These are phyloP conservation scores for Ascochyta viciae-villosae DNA, from an alignment of 2,329 filamentous ascomycete genomes.

Conservation along the genomic window DNA sequence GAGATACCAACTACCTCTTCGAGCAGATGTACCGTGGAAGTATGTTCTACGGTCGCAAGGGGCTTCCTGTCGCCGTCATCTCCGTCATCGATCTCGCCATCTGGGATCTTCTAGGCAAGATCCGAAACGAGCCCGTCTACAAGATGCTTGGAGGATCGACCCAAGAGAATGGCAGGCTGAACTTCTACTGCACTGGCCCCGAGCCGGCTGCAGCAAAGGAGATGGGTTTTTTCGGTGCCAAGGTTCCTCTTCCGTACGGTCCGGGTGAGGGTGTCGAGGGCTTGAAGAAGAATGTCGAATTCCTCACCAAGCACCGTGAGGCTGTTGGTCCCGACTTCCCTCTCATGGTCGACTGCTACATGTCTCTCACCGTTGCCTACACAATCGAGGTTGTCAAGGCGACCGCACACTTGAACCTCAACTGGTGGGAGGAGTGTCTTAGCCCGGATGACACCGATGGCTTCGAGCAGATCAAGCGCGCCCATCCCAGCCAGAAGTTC, in stretches of 20 bases:
- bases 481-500: constrained; percentile 89
- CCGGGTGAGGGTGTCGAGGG: constrained; percentile 85
- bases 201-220: constrained; percentile 79
- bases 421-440: constrained; percentile 97
- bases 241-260: constrained; percentile 88
- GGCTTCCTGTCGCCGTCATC: constrained; percentile 87
- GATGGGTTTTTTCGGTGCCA: constrained; percentile 90
- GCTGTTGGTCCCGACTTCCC: constrained; percentile 89
- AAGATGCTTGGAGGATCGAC: constrained; percentile 93
- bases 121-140: constrained; percentile 92
- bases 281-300: constrained; percentile 87
- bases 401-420: constrained; percentile 83
- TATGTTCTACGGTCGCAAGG: constrained; percentile 97
- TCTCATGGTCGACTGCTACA: constrained; percentile 95
- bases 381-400: constrained; percentile 89
- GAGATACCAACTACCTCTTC: constrained; percentile 90
- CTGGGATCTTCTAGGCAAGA: constrained; percentile 91
- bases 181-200: constrained; percentile 96
- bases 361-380: constrained; percentile 92
- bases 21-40: constrained; percentile 96
- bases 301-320: constrained; percentile 82
- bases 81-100: constrained; percentile 92
- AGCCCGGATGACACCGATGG: constrained; percentile 92
- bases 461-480: constrained; percentile 86
- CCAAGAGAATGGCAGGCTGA: constrained; percentile 68